These are phyloP conservation scores for Echinosophora koreensis DNA, from an alignment of 306 rosid species.

Conservation along the genomic window DNA sequence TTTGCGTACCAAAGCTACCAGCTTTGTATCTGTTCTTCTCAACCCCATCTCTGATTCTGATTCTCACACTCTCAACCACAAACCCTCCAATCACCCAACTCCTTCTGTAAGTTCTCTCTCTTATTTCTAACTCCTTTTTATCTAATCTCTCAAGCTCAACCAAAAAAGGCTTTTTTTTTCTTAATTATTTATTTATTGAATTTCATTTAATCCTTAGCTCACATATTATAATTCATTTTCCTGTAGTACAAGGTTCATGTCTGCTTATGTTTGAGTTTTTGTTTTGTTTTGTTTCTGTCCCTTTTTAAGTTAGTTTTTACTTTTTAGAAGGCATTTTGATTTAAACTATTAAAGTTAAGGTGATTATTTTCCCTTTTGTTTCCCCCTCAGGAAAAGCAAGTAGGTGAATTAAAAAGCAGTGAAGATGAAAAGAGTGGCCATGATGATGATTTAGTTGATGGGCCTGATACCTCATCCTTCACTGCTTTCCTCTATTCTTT, in stretches of 20 bases:
- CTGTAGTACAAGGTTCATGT: background rate
- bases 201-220: slow-evolving; percentile 14
- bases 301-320: background rate
- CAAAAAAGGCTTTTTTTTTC: background rate
- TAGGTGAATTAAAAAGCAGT: slow-evolving; percentile 50
- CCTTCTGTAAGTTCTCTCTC: slow-evolving; percentile 63
- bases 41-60: slow-evolving; percentile 82
- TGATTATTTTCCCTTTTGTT: background rate
- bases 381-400: slow-evolving; percentile 61
- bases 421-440: slow-evolving; percentile 57
- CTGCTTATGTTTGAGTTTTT: background rate
- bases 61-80: slow-evolving; percentile 52
- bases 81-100: slow-evolving; percentile 47
- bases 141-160: background rate
- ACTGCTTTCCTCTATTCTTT: slow-evolving; percentile 84
- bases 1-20: slow-evolving; percentile 78
- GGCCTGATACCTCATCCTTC: slow-evolving; percentile 97
- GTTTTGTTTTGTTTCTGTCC: background rate
- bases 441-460: slow-evolving; percentile 59
- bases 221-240: background rate
- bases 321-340: background rate
- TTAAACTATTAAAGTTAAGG: slow-evolving; percentile 10
- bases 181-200: background rate
- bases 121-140: slow-evolving; percentile 15
- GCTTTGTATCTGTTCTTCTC: slow-evolving; percentile 76